Evolutionary conservation across 129 eudicot genomes (phyloP).

Genomic region (Cynara cardunculus): DNA sequence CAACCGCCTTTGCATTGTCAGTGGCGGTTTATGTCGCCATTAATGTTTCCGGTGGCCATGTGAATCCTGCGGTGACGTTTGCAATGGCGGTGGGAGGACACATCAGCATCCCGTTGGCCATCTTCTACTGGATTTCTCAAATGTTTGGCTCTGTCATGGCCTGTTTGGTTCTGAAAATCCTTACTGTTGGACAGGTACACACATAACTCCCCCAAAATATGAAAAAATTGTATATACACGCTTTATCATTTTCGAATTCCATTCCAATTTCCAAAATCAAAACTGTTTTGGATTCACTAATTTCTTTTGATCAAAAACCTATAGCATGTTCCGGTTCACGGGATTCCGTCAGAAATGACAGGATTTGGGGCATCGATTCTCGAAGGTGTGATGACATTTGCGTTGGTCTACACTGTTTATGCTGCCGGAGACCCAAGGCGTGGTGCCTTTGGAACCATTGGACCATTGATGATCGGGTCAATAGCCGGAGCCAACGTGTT

Average conservation of each 20-base stretch:
- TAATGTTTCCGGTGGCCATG: conserved; percentile 88
- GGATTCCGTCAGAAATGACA: conserved; percentile 76
- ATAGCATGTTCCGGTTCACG: conserved; percentile 56
- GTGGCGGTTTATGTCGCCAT: conserved; percentile 65
- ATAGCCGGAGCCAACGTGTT: conserved; percentile 78
- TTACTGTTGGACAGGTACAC: conserved; percentile 54
- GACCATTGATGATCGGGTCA: conserved; percentile 70
- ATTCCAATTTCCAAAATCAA: no score
- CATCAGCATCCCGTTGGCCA: conserved; percentile 59
- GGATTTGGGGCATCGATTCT: conserved; percentile 89
- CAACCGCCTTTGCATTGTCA: conserved; percentile 66
- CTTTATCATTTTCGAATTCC: no score
- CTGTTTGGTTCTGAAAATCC: conserved; percentile 54
- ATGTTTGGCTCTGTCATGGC: conserved; percentile 82
- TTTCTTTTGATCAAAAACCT: no score
- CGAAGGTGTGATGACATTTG: conserved; percentile 86
- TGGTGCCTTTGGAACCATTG: conserved; percentile 52
- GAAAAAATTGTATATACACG: no score
- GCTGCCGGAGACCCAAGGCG: conserved; percentile 73
- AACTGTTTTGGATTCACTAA: no score
- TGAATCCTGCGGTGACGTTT: conserved; percentile 91
- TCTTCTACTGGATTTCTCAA: conserved; percentile 78
- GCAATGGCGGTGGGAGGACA: conserved; percentile 92
- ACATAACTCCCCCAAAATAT: not conserved
- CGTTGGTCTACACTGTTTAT: conserved; percentile 67